These are phyloP conservation scores for Aspergillus neoniger DNA, from an alignment of 2,329 filamentous ascomycete species.

Conservation along the genomic window DNA sequence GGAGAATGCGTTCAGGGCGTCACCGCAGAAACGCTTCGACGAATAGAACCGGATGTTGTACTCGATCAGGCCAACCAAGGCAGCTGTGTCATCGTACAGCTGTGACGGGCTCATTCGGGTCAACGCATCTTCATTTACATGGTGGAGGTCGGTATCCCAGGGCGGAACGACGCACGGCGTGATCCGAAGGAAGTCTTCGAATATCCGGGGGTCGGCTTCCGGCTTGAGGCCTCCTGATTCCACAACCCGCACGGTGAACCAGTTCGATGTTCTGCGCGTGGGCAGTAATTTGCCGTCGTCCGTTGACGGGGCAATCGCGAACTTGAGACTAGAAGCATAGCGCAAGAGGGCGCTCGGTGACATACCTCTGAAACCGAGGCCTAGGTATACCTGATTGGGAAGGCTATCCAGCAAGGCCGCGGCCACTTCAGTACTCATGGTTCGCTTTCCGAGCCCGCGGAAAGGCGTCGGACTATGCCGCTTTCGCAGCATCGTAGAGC, in stretches of 20 bases:
- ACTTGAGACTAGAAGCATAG: conserved; percentile 24
- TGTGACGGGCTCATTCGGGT: conserved; percentile 27
- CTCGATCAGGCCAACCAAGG: conserved; percentile 36
- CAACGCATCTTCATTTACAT: conserved; percentile 23
- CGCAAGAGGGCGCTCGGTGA: conserved; percentile 32
- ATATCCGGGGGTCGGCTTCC: conserved; percentile 47
- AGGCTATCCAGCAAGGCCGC: conserved; percentile 57
- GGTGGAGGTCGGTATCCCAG: conserved; percentile 30
- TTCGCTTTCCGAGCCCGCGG: conserved; percentile 46
- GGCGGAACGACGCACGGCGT: conserved; percentile 33
- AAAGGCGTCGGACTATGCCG: conserved; percentile 30
- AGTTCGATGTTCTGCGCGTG: conserved; percentile 36
- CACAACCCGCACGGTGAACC: conserved; percentile 51
- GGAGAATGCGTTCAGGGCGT: conserved; percentile 33
- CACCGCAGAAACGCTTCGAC: conserved; percentile 25
- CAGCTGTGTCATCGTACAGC: conserved; percentile 38
- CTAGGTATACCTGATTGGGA: conserved; percentile 48
- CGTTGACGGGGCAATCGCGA: conserved; percentile 9
- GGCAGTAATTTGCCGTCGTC: conserved; percentile 29
- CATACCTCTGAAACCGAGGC: conserved; percentile 38
- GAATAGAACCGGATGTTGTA: conserved; percentile 34
- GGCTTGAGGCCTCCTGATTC: conserved; percentile 52
- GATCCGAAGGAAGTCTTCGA: conserved; percentile 44
- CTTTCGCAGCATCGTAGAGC: conserved; percentile 16
- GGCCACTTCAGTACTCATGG: conserved; percentile 61